phyloP scores from a whole-genome alignment of 768 basidiomycete species.

The Suillus ampliporus region DNA sequence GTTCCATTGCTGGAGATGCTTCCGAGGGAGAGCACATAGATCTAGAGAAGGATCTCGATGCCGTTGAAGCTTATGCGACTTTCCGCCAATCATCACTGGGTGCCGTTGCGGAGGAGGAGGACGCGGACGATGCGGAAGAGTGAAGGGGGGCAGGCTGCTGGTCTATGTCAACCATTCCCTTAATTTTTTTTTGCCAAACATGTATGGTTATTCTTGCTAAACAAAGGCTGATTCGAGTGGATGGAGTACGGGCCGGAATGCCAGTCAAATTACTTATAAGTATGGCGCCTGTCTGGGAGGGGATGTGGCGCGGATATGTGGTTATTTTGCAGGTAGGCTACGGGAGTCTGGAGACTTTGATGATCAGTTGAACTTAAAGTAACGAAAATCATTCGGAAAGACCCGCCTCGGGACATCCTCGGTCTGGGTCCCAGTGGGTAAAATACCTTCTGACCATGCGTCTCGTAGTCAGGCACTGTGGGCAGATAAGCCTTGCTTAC shows the following conservation, averaged over 20 bases:
- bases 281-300: not conserved
- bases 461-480: not conserved
- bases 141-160: conserved; percentile 12
- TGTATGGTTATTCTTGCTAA: conserved; percentile 4
- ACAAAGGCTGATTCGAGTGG: not conserved
- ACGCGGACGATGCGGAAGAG: conserved; percentile 28
- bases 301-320: not conserved
- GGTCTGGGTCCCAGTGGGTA: not conserved
- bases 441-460: not conserved
- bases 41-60: conserved; percentile 36
- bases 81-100: conserved; percentile 25
- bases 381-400: conserved; percentile 7
- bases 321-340: not conserved
- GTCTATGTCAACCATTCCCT: not conserved
- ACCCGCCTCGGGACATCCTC: not conserved
- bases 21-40: conserved; percentile 31
- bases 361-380: conserved; percentile 1
- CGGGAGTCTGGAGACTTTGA: not conserved
- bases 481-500: conserved; percentile 8
- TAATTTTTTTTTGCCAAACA: not conserved
- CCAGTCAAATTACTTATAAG: not conserved
- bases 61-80: conserved; percentile 27
- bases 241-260: not conserved
- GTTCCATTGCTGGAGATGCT: conserved; percentile 39
- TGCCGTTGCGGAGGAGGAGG: conserved; percentile 42